These are phyloP conservation scores for Singerocomus rubriflavus DNA, from an alignment of 1,284 basidiomycete species.

Conservation along the genomic window DNA sequence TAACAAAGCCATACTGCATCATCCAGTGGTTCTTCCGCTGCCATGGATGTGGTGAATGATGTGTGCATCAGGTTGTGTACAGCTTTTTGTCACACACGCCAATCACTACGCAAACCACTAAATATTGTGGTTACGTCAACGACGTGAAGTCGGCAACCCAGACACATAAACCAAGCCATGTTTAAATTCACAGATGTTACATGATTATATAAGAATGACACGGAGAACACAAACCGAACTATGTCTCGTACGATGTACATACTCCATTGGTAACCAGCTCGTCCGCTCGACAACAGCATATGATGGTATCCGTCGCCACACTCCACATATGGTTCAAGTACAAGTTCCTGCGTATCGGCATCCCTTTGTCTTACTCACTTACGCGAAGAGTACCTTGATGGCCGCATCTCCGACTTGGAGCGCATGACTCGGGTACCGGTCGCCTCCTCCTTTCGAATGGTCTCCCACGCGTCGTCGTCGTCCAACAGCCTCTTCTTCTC, in stretches of 20 bases:
- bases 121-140: too few species aligned
- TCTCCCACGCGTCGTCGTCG: constrained; percentile 15
- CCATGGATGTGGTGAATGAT: too few species aligned
- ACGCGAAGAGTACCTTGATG: constrained; percentile 15
- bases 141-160: too few species aligned
- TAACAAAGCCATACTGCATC: too few species aligned
- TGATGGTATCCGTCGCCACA: constrained; percentile 1
- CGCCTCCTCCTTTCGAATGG: constrained; percentile 15
- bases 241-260: background rate
- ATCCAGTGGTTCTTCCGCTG: too few species aligned
- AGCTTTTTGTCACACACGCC: too few species aligned
- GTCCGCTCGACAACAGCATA: background rate
- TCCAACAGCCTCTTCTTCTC: constrained; percentile 24
- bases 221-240: background rate
- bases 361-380: constrained; percentile 6
- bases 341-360: background rate
- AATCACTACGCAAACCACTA: too few species aligned
- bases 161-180: too few species aligned
- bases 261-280: background rate
- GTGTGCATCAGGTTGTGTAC: too few species aligned
- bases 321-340: background rate
- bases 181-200: too few species aligned
- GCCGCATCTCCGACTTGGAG: constrained; percentile 29
- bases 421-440: constrained; percentile 12
- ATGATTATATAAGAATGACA: too few species aligned